Evolutionary conservation across 169 alveolate genomes (phyloP), one percentile per base, ranked within the genome.

Genomic region (Plasmodium gaboni): DNA sequence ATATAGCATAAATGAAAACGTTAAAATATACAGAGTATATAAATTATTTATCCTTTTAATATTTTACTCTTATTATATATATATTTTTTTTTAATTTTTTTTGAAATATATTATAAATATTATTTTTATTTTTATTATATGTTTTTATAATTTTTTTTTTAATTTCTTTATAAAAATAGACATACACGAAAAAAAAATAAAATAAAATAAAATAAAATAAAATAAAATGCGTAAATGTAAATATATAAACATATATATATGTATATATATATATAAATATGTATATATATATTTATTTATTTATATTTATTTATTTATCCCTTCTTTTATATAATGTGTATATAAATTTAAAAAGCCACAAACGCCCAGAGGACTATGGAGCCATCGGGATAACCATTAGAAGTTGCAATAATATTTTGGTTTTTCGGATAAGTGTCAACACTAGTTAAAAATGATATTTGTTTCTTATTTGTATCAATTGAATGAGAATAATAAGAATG

Each of bases 371-470:
- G 28, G 53, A 86, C 92, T 53, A 86, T 70, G 26, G 92, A 86
- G 10, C 92, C 92, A 63, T 86, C 92, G 22, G 92, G 92, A 64
- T 71, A 86, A 19, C 92, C 92, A 71, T 86, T 86, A 32, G 92
- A 86, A 26, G 92, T 86, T 59, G 92, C 92, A 86, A 86, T 53
- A 51, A 86, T 86, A 46, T 67, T 86, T 51, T 86, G 87, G 67
- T 86, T 86, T 65, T 86, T 86, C 42, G 92, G 92, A 67, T 86
- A 86, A 8, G 92, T 28, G 24, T 86, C 72, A n/a, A 22, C 92
- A 86, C 92, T 86, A 51, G 92, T 86, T 86, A 86, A 32, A 86
- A 70, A 86, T 24, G 92, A 86, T 51, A 86, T 22, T 15, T 59
- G 24, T 65, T 38, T 86, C 48, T 44, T 72, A 46, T 68, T 55